Conservation (phyloP, 2,329 filamentous ascomycete genomes). For the Diplocarpon rosae region DNA sequence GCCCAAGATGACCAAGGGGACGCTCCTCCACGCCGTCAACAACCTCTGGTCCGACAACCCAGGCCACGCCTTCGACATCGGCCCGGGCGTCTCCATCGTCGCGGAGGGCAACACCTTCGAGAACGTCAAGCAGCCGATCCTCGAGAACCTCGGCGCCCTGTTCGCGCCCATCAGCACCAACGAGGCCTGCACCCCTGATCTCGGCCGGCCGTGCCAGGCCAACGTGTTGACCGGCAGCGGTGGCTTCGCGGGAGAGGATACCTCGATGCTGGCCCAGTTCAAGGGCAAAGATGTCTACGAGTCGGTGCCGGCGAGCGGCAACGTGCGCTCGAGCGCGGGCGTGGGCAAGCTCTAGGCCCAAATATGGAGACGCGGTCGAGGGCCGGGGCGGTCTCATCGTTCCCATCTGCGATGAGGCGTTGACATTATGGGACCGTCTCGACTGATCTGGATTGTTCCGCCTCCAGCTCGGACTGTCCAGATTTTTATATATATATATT, state of each 20-base stretch:
- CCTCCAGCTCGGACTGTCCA: too few species aligned
- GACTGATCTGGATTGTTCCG: too few species aligned
- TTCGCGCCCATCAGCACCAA: conserved; percentile 16
- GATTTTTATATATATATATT: too few species aligned
- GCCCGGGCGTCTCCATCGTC: conserved; percentile 24
- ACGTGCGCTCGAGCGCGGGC: too few species aligned
- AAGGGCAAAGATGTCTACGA: conserved; percentile 15
- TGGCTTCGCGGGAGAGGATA: conserved; percentile 23
- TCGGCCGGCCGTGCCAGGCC: conserved; percentile 14
- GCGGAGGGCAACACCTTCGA: conserved; percentile 37
- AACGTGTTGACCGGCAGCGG: conserved; percentile 21
- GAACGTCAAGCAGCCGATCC: conserved; percentile 29
- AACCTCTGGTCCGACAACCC: conserved; percentile 32
- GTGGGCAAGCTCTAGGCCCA: too few species aligned
- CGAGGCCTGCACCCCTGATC: conserved; percentile 7
- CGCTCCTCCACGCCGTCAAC: conserved; percentile 32
- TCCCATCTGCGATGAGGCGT: too few species aligned
- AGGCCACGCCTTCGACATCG: conserved; percentile 36
- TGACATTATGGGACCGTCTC: too few species aligned
- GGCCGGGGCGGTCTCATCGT: too few species aligned
- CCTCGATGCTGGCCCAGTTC: conserved; percentile 24
- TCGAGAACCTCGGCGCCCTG: conserved; percentile 9
- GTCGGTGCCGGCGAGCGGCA: too few species aligned
- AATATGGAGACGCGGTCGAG: too few species aligned
- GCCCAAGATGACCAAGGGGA: conserved; percentile 32